Base-by-base conservation (phyloP, 768 basidiomycete genomes). In the Mycena haematopus region DNA sequence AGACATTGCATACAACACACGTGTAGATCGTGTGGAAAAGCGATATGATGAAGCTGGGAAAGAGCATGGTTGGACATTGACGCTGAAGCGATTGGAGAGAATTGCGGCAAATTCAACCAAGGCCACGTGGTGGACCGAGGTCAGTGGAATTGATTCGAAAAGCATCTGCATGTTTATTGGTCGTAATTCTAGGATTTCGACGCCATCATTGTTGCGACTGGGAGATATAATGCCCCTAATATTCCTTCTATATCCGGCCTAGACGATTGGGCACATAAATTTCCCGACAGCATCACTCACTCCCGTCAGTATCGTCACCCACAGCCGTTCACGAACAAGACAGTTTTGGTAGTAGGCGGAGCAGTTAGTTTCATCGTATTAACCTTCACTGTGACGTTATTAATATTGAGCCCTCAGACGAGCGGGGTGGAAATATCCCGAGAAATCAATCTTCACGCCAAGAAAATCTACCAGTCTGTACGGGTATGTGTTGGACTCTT, bases 1-100 rank as follows among this genome's bases (percentile, higher is more conserved):
- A 0, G 68, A 76, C n/a, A 65, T 78, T 2, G 75, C 76, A 1
- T 83, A 79, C 70, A 80, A 80, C 67, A 84, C 83, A 0, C 79
- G 83, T 6, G 81, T 85, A 0, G 82, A 84, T 57, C 72, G 69
- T 7, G 72, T 80, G 21, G 75, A 81, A 61, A 84, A 84, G 58
- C 68, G 74, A 1, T 58, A 68, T n/a, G 70, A 76, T 60, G 68
- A 57, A 4, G 44, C 63, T 17, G 75, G 75, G 0, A 52, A 71
- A 31, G 73, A 78, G 35, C 67, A 66, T 13, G 78, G 78, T 3
- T 79, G 78, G 79, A 75, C 68, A 0, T 54, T 79, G 22, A 75
- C 74, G 11, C 63, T 77, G 21, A 77, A 78, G 63, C 64, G 73
- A 19, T 68, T 79, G 3, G 72, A 70, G 3, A 49, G 22, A 40